Evolutionary conservation across 352 stramenopile species (phyloP).

Genomic region (Aphanomyces stellatus): DNA sequence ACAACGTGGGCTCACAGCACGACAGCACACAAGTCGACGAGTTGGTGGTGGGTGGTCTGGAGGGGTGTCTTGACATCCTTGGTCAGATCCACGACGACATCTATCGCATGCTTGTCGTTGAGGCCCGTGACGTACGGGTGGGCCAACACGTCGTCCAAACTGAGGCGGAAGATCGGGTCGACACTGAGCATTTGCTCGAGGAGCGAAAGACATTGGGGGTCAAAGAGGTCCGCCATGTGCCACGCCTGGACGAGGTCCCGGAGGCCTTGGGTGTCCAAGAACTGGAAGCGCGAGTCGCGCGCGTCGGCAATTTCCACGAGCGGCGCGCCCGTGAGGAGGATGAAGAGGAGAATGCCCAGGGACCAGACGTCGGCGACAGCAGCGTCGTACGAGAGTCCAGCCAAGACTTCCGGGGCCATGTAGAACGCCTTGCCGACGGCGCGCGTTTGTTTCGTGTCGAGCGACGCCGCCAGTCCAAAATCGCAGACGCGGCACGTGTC

Average conservation of each 20-base stretch:
- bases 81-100: background rate
- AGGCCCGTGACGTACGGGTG: background rate
- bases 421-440: constrained; percentile 25
- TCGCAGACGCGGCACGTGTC: constrained; percentile 74
- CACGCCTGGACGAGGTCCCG: background rate
- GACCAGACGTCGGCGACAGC: constrained; percentile 32
- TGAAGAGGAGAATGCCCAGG: constrained; percentile 39
- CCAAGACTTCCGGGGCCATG: constrained; percentile 28
- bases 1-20: no score
- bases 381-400: constrained; percentile 30
- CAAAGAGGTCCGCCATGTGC: background rate
- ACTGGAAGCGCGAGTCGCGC: background rate
- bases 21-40: background rate
- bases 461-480: constrained; percentile 41
- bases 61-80: background rate
- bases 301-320: background rate
- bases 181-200: background rate
- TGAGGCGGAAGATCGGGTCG: background rate
- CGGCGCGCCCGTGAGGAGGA: constrained; percentile 7
- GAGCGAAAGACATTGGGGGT: background rate
- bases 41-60: background rate
- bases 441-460: constrained; percentile 28
- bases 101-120: background rate
- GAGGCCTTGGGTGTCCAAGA: background rate
- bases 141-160: background rate